A percentile compares a stretch with the other conserved stretches of the same genome.
Conservation (phyloP, 805 yeast species). For the Candida khao-thaluensis region DNA sequence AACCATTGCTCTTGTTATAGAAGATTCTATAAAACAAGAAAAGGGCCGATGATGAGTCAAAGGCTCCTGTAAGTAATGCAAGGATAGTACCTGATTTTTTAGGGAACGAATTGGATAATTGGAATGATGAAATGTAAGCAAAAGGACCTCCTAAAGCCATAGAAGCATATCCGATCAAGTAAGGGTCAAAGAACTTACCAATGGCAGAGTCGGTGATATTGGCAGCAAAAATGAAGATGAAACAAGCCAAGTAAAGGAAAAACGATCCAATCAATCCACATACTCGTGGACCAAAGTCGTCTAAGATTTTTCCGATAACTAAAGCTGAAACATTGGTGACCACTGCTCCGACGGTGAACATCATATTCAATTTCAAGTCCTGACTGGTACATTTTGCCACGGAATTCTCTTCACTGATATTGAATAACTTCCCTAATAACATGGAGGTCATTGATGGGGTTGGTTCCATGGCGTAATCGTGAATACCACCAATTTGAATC, state of each 20-base stretch:
- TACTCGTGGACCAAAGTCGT: slow-evolving; percentile 49
- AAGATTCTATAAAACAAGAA: slow-evolving; percentile 47
- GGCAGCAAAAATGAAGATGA: slow-evolving; percentile 45
- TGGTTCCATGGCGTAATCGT: slow-evolving; percentile 10
- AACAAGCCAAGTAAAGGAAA: slow-evolving; percentile 46
- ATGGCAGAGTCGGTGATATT: slow-evolving; percentile 17
- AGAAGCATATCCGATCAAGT: slow-evolving; percentile 48
- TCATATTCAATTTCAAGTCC: slow-evolving; percentile 55
- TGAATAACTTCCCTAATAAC: slow-evolving; percentile 12
- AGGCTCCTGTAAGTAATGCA: slow-evolving; percentile 57
- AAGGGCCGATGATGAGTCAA: slow-evolving; percentile 57
- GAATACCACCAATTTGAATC: slow-evolving; percentile 10
- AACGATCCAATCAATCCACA: slow-evolving; percentile 54
- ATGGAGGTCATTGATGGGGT: slow-evolving; percentile 14
- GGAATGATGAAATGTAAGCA: slow-evolving; percentile 55
- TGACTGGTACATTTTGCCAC: slow-evolving; percentile 49
- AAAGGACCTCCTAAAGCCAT: slow-evolving; percentile 63
- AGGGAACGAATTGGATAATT: slow-evolving; percentile 57
- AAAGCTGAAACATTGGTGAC: slow-evolving; percentile 55
- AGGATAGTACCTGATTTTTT: slow-evolving; percentile 50
- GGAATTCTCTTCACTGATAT: slow-evolving; percentile 17
- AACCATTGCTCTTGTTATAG: slow-evolving; percentile 30
- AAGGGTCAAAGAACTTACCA: slow-evolving; percentile 43
- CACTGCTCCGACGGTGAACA: slow-evolving; percentile 59
- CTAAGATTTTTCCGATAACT: slow-evolving; percentile 49